A percentile compares a stretch with the other conserved stretches of the same genome.
Conservation (phyloP, 305 asterid genomes). For the Rubia peregrina region DNA sequence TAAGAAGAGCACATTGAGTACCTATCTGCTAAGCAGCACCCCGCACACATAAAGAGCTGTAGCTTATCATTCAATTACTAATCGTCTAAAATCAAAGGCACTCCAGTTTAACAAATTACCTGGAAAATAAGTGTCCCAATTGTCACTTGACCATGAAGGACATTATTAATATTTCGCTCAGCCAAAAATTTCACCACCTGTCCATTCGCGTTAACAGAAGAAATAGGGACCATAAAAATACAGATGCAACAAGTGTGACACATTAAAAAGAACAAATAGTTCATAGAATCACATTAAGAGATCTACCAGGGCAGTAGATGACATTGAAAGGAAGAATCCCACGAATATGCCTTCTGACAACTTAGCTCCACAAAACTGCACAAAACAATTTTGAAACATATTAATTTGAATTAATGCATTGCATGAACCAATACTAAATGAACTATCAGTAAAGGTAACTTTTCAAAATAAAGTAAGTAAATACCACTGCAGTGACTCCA, state of each 20-base stretch:
- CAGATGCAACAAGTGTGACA: slow-evolving; percentile 6
- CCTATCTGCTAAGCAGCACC: background rate
- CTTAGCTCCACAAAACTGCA: slow-evolving; percentile 89
- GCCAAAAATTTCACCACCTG: slow-evolving; percentile 90
- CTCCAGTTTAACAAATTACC: slow-evolving; percentile 32
- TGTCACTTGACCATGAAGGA: slow-evolving; percentile 94
- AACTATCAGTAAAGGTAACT: slow-evolving; percentile 7
- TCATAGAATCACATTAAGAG: slow-evolving; percentile 10
- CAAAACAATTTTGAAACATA: slow-evolving; percentile 17
- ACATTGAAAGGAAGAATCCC: slow-evolving; percentile 95
- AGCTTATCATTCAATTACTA: background rate
- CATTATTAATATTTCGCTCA: slow-evolving; percentile 61
- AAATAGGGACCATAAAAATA: background rate
- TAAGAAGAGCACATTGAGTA: slow-evolving; percentile 5
- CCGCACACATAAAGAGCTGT: background rate
- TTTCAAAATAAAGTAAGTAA: slow-evolving; percentile 8
- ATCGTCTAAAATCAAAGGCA: background rate
- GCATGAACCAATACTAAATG: background rate
- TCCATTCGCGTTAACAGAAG: slow-evolving; percentile 12
- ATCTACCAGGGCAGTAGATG: slow-evolving; percentile 89
- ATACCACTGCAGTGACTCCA: slow-evolving; percentile 72
- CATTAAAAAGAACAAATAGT: slow-evolving; percentile 11
- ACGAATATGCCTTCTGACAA: slow-evolving; percentile 89
- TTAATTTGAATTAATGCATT: background rate
- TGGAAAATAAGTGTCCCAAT: slow-evolving; percentile 94